Evolutionary conservation across 73 alveolate genomes (phyloP).

Genomic region (Chromera velia): DNA sequence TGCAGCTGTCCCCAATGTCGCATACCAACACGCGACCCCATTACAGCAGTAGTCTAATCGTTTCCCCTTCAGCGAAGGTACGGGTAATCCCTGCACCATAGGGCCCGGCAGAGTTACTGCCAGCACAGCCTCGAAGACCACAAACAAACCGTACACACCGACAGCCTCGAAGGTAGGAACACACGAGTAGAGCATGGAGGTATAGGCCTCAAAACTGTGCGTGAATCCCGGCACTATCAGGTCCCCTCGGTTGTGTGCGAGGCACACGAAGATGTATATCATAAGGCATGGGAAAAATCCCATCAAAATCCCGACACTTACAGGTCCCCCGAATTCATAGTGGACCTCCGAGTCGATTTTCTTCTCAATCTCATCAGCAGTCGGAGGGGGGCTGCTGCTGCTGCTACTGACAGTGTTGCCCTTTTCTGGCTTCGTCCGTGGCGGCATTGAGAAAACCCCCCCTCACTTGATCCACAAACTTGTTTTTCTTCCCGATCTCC

Average conservation of each 20-base stretch:
- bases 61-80: conserved; percentile 12
- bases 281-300: conserved; percentile 16
- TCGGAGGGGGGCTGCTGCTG: too few relatives aligned
- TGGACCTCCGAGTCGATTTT: not conserved
- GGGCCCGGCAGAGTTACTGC: conserved; percentile 25
- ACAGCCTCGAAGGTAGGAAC: conserved; percentile 19
- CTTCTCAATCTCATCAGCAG: too few relatives aligned
- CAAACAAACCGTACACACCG: not conserved
- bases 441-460: too few relatives aligned
- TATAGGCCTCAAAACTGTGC: not conserved
- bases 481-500: too few relatives aligned
- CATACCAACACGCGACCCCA: conserved; percentile 24
- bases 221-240: conserved; percentile 7
- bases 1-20: not conserved
- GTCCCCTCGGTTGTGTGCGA: conserved; percentile 11
- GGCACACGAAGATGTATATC: conserved; percentile 21
- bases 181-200: not conserved
- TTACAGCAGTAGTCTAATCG: conserved; percentile 1
- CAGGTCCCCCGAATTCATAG: conserved; percentile 29
- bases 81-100: conserved; percentile 22
- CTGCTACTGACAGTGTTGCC: too few relatives aligned
- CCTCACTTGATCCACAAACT: too few relatives aligned
- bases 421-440: too few relatives aligned
- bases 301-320: conserved; percentile 15
- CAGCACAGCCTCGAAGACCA: not conserved